Percentiles rank a stretch among this genome's conserved stretches.
phyloP scores from a whole-genome alignment of 139 green algal genomes.

The Haematococcus lacustris region DNA sequence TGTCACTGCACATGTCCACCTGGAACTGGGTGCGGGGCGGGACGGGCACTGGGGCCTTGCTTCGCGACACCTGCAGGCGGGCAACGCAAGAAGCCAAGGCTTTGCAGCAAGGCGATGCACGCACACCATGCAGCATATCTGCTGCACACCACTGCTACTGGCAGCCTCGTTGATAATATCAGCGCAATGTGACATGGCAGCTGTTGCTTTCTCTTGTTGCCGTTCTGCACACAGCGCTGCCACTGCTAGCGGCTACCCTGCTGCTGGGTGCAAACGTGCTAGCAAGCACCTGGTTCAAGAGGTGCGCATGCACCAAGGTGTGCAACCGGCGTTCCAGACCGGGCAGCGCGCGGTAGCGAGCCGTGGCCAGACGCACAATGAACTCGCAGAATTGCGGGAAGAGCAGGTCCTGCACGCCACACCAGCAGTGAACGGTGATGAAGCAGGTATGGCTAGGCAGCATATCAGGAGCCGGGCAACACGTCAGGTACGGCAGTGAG shows the following conservation, averaged over 20 bases:
- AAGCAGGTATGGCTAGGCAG: too few species aligned
- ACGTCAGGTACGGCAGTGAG: neutral
- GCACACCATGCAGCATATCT: too few species aligned
- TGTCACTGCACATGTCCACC: constrained; percentile 8
- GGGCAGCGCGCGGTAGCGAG: constrained; percentile 33
- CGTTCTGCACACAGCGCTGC: too few species aligned
- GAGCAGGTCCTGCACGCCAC: constrained; percentile 28
- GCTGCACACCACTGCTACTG: too few species aligned
- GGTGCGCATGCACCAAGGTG: constrained; percentile 36
- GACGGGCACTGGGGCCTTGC: neutral
- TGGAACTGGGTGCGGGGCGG: constrained; percentile 3
- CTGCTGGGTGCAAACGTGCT: neutral
- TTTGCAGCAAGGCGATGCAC: too few species aligned
- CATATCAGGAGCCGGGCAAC: neutral
- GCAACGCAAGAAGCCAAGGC: too few species aligned
- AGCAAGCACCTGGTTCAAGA: constrained; percentile 33
- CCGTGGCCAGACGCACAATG: constrained; percentile 36
- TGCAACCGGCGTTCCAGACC: constrained; percentile 43
- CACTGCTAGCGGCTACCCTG: too few species aligned
- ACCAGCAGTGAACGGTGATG: too few species aligned
- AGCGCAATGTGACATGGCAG: too few species aligned
- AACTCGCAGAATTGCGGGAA: constrained; percentile 51
- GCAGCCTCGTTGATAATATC: too few species aligned
- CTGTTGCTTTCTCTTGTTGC: too few species aligned
- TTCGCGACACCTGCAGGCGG: constrained; percentile 7